Evolutionary conservation across 805 yeast genomes (phyloP), one percentile per base, ranked within the genome.

Genomic region (Candida nanaspora): DNA sequence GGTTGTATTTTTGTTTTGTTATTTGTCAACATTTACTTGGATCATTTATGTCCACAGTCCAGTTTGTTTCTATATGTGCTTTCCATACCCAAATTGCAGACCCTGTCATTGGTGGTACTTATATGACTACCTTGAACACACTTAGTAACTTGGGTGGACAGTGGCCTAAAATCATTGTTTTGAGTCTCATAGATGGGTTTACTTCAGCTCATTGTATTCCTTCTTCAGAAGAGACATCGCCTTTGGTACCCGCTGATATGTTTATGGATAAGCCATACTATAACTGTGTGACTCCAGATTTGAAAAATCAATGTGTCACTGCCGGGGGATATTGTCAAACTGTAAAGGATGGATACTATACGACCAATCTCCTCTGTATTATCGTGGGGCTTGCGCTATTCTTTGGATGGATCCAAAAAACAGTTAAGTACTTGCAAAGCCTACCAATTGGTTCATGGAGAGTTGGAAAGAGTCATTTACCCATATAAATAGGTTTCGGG

Each of bases 31-130:
- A 93, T 61, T 69, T 91, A 23, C 57, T 86, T 28, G 86, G 94
- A 15, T 84, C 95, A 9, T 89, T 93, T 62, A 86, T 91, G 95
- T 74, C 88, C 6, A 93, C 98, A 0, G 81, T 93, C 42, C 98
- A 91, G 62, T 91, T 93, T 65, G 98, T 93, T 16, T 84, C 95
- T 1, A 78, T 93, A 33, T 83, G 88, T 55, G 95, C 98, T 0
- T 93, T 93, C 70, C 97, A 91, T 63, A 91, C 97, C 3, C 80
- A 82, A 51, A 85, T 93, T 41, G 96, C 98, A 2, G 98, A 93
- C 57, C 98, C 98, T 0, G 63, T 80, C 16, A 86, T 93, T 52
- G 98, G 98, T 15, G 98, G 98, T 2, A 93, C 98, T 0, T 93
- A 93, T 60, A 91, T 93, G 98, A 93, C 98, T 0, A 81, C 95